Base-by-base conservation (phyloP, 2,329 filamentous ascomycete species). In the Aaosphaeria pasadenensis region DNA sequence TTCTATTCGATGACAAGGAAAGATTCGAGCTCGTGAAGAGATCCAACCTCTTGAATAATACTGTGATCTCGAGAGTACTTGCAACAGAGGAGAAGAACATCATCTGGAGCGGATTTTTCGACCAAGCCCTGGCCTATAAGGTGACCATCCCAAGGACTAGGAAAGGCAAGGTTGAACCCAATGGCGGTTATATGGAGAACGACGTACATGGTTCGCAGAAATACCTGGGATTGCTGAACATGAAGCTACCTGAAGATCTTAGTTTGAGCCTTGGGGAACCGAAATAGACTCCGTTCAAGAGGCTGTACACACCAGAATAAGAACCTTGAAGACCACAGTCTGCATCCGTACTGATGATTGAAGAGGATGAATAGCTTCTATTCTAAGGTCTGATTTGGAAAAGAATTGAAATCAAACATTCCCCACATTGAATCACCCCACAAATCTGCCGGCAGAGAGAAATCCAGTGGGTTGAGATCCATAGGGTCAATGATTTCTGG, bases 91-190 rank as follows among this genome's bases (percentile, higher is more conserved):
- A 55, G 43, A 52, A 58, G 2, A 49, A 59, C 5, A 51, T 63
- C 30, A 50, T 61, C 11, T 58, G 50, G 51, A 49, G 45, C 30
- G 54, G 55, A 7, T 63, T 57, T 47, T 63, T 57, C 45, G 55
- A 61, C 45, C 59, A 61, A 40, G 59, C 58, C 4, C 42, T 49
- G 5, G 58, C 57, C 11, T 63, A 51, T 35, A 63, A 63, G 39
- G 55, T 47, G 7, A 63, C 59, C 6, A 59, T 63, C 11, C 58
- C 58, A 4, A 40, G 58, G 17, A 35, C 56, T 39, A 42, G 49
- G 36, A 43, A 50, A n/a, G 56, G 56, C 3, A 56, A 55, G 38
- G 29, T 42, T 1, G 45, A 43, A 9, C 29, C 50, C 4, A 57
- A 49, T 46, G 58, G 58, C 5, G 50, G 56, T 4, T 60, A 53